Evolutionary conservation across 139 green algal genomes (phyloP), one percentile per base, ranked within the genome.

Genomic region (Eudorina sp.): DNA sequence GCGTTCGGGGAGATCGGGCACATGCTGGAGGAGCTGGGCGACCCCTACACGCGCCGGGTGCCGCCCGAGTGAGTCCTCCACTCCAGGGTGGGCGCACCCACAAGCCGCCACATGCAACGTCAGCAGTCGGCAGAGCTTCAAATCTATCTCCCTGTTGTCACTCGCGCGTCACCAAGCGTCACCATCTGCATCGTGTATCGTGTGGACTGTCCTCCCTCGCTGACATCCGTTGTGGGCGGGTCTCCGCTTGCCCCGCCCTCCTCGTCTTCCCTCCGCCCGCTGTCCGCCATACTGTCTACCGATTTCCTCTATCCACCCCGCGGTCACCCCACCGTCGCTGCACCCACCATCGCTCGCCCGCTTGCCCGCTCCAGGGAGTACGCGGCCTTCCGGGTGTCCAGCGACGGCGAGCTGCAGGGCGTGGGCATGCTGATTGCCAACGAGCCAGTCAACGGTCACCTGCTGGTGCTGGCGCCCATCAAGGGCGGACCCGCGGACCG

Each of bases 41-140:
- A 99, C 91, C 97, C 97, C 0, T 99, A 97, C 94, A 99, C 97
- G 0, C 94, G 97, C 79, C 92, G 97, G 69, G 88, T 99, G 27
- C 87, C 92, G 8, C 88, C 95, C 16, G 88, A 96, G 94, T 96
- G 73, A 91, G 84, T 92, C 23, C 41, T 18, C 51, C 51, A 13
- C 51, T 16, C 51, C 51, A n/a, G n/a, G n/a, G n/a, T n/a, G n/a
- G n/a, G n/a, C n/a, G n/a, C n/a, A n/a, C n/a, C n/a, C n/a, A n/a
- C n/a, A n/a, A n/a, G n/a, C n/a, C n/a, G n/a, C n/a, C n/a, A n/a
- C n/a, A n/a, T n/a, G n/a, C n/a, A n/a, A n/a, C n/a, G n/a, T n/a
- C n/a, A n/a, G n/a, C n/a, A n/a, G n/a, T n/a, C n/a, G n/a, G n/a
- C n/a, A n/a, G n/a, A n/a, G n/a, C n/a, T n/a, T n/a, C n/a, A n/a